These are phyloP conservation scores for Vitis riparia DNA, from an alignment of 164 flowering plant genomes.

Conservation along the genomic window DNA sequence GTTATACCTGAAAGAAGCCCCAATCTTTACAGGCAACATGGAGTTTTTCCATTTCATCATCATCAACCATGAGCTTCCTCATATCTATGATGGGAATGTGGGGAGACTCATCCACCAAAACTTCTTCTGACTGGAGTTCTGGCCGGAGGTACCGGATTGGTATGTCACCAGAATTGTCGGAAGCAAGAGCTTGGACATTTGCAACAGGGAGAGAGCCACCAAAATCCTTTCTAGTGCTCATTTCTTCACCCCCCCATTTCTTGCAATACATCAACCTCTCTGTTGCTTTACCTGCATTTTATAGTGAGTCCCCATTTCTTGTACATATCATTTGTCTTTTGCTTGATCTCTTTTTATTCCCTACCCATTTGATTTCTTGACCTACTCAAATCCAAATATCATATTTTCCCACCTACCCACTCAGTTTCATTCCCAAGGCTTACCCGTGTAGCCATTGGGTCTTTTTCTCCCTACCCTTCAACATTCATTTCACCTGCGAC, in stretches of 20 bases:
- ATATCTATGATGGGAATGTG: constrained; percentile 43
- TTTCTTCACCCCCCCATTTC: background rate
- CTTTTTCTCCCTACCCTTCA: no score
- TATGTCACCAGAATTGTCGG: constrained; percentile 22
- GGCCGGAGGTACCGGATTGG: constrained; percentile 37
- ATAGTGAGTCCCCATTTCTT: no score
- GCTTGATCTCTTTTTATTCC: no score
- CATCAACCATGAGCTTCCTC: constrained; percentile 7
- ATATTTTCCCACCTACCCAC: no score
- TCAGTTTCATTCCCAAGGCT: no score
- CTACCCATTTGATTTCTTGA: no score
- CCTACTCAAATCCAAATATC: no score
- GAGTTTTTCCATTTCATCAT: constrained; percentile 33
- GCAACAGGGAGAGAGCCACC: constrained; percentile 43
- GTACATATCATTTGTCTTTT: no score
- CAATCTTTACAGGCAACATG: constrained; percentile 47
- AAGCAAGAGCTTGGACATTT: constrained; percentile 41
- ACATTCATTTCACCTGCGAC: no score
- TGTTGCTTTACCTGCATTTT: no score
- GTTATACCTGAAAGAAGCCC: constrained; percentile 58
- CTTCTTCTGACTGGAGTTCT: constrained; percentile 16
- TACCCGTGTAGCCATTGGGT: no score
- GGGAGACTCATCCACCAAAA: constrained; percentile 18
- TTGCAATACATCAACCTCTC: no score
- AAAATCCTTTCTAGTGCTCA: constrained; percentile 10